phyloP scores from a whole-genome alignment of 75 land plant genomes.

The Pinus taeda region DNA sequence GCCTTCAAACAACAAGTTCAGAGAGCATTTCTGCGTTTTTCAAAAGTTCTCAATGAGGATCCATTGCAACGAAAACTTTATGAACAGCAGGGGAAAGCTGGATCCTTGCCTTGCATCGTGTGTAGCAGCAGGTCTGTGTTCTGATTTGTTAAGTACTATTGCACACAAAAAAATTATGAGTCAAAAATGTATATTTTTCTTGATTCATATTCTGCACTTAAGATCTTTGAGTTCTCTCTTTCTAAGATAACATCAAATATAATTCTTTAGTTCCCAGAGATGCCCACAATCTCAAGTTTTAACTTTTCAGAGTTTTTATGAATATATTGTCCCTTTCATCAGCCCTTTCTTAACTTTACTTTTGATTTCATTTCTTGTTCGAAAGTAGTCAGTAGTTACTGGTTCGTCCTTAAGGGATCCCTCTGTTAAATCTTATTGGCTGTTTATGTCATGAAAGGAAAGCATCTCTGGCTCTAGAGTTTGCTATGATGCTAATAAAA shows the following conservation, averaged over 20 bases:
- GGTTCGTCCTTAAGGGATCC: background rate
- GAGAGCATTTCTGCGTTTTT: conserved; percentile 35
- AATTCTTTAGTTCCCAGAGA: no score
- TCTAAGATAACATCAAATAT: background rate
- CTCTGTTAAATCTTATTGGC: background rate
- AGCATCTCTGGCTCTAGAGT: background rate
- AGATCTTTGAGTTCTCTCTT: background rate
- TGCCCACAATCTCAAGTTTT: no score
- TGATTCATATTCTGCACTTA: background rate
- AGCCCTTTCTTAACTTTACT: background rate
- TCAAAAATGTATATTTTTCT: background rate
- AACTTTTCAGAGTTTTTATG: no score
- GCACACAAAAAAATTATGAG: background rate
- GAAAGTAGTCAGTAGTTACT: background rate
- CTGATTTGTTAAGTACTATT: conserved; percentile 8
- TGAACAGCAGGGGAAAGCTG: conserved; percentile 28
- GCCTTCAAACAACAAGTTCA: conserved; percentile 48
- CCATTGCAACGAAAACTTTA: conserved; percentile 21
- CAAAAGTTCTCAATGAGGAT: conserved; percentile 42
- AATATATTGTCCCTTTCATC: background rate
- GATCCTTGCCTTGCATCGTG: conserved; percentile 28
- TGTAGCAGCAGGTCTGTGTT: conserved; percentile 71
- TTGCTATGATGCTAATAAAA: background rate
- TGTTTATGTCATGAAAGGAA: background rate
- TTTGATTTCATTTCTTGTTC: background rate